Evolutionary conservation across 805 yeast species (phyloP), one percentile per base, ranked within the genome.

Genomic region (Cyberlindnera euphorbiiphila): DNA sequence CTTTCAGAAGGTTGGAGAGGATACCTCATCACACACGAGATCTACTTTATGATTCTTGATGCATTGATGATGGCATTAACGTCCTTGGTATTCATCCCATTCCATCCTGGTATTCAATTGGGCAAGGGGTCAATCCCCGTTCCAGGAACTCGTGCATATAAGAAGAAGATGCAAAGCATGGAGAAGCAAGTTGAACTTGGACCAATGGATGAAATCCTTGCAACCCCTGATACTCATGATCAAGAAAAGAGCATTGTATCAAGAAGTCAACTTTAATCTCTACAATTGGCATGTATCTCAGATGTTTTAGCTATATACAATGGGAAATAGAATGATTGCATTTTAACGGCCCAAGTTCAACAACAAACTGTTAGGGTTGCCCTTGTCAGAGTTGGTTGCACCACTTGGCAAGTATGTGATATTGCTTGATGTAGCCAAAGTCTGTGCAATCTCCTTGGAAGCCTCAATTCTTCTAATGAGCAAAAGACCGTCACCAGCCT

Each of bases 391-490:
- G 59, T 63, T 65, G 24, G 58, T 62, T 19, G 55, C 58, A 34
- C 60, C 54, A 41, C 72, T 57, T 43, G 98, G 98, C 58, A 91
- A 74, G 62, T 91, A 91, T 9, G 96, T 84, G 37, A 91, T 83
- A 59, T 89, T 91, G 11, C 86, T 75, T 34, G 95, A 82, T 41
- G 69, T 64, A 17, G 96, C 86, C 59, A 93, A 72, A 11, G 96
- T 87, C 40, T 71, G 68, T 9, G 98, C 98, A 62, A 93, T 93
- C 47, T 89, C 97, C 68, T 86, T 88, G 23, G 96, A 85, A 1
- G 98, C 97, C 61, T 93, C 98, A 51, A 93, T 78, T 68, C 98
- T 78, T 73, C 98, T 78, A 54, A 93, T 89, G 69, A 85, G 74
- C 58, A 93, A 71, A 51, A 93, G 72, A 50, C 98, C 98, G 58